A percentile compares a stretch with the other conserved stretches of the same genome.
These are phyloP conservation scores for Diplodia mutila DNA, from an alignment of 2,329 filamentous ascomycete genomes.

Conservation along the genomic window DNA sequence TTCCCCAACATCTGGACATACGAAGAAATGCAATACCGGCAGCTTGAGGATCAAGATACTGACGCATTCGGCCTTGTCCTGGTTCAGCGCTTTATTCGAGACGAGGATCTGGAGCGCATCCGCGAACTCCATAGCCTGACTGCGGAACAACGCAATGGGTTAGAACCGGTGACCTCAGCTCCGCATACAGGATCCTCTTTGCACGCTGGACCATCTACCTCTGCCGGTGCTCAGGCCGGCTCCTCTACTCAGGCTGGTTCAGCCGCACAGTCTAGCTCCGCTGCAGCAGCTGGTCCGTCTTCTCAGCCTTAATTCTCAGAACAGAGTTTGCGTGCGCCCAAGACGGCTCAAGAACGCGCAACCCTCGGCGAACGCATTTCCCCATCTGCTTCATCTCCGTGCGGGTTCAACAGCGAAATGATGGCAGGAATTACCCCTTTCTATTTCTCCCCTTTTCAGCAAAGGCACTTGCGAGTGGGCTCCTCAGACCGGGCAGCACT, in stretches of 20 bases:
- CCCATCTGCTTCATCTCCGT: neutral
- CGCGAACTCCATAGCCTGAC: neutral
- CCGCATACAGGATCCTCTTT: neutral
- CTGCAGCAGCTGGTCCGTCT: neutral
- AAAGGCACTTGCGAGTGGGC: too few relatives aligned
- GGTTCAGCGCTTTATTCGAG: constrained; percentile 3
- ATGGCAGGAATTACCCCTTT: too few relatives aligned
- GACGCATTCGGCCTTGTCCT: constrained; percentile 2
- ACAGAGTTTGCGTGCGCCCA: neutral
- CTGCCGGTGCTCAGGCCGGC: neutral
- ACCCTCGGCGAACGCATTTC: neutral
- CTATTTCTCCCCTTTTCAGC: too few relatives aligned
- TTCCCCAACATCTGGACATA: too few relatives aligned
- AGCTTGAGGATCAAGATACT: neutral
- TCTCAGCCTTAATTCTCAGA: neutral
- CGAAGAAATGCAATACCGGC: neutral
- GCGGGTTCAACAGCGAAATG: neutral
- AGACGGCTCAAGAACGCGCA: neutral
- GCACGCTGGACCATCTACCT: neutral
- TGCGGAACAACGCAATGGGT: neutral
- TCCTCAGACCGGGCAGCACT: too few relatives aligned
- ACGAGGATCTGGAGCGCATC: neutral
- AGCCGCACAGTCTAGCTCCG: neutral
- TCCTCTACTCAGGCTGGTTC: neutral
- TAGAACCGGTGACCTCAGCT: neutral